Evolutionary conservation across 352 stramenopile species (phyloP), one percentile per base, ranked within the genome.

Genomic region (Globisporangium sylvaticum): DNA sequence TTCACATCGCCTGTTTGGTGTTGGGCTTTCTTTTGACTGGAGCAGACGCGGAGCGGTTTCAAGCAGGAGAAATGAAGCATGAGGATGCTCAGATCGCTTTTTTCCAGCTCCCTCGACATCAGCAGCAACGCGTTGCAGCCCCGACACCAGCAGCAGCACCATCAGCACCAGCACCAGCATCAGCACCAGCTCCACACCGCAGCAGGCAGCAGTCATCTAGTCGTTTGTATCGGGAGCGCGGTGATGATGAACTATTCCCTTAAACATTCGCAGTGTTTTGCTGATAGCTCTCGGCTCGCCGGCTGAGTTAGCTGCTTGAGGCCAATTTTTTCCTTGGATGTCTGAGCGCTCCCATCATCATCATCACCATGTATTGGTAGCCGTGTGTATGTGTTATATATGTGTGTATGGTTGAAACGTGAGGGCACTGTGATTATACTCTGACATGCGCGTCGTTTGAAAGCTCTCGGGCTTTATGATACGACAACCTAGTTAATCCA

Each of bases 391-490:
- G 31, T 65, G 61, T n/a, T 54, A 20, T 58, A 3, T 58, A 27
- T 46, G 0, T 24, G 8, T 54, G 20, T 68, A 29, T 31, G 32
- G 22, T 63, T 46, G 31, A 46, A 3, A 39, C n/a, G 6, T 39
- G 48, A 54, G 70, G 77, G 74, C 80, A 87, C 79, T 42, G 72
- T 71, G 77, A 90, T 90, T 87, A 87, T 80, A 84, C 70, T 67
- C 75, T 86, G 74, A 87, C 81, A 90, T 90, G 81, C 82, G 82
- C 82, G 79, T 88, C 79, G 79, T 90, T 90, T 89, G 82, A 90
- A 89, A 73, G 62, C 75, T 48, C 44, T 68, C 59, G 69, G 70
- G 70, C 72, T 78, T 90, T 18, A 85, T 90, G 82, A 90, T 87
- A 89, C 79, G 80, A 88, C 78, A 89, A 89, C 64, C 79, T 87